Base-by-base conservation (phyloP, 2,329 filamentous ascomycete genomes). In the Amphichorda felina region DNA sequence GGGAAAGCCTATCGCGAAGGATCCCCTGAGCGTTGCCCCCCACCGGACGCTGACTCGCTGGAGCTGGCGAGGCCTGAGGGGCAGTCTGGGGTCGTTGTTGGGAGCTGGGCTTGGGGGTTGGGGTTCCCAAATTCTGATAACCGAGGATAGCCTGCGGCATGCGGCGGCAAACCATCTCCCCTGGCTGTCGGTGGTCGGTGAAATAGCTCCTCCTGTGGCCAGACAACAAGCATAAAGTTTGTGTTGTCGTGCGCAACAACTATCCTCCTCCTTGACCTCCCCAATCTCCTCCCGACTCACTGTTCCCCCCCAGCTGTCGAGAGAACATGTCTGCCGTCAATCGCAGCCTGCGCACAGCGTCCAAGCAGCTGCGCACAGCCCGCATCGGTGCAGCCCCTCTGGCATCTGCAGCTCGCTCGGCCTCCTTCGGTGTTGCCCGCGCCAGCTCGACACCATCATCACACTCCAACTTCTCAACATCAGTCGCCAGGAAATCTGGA, bases 301-400 rank as follows among this genome's bases (percentile, higher is more conserved):
- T 19, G 19, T 28, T 14, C 15, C 13, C 16, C 18, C 16, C 15
- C 24, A 33, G 4, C 8, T 25, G n/a, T 26, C 9, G 8, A 34
- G 37, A 37, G 33, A 39, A 51, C 51, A 73, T 73, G 70, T 72
- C 69, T 55, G 63, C 64, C 53, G 63, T 68, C 56, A 63, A 62
- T 50, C 67, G 69, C 49, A 65, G 64, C 54, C 56, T 75, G 47
- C 65, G 68, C 49, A 62, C 68, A 46, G 69, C 65, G 42, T 66
- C 70, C 46, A 69, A 61, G 61, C 66, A 68, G 48, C 55, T 72
- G 54, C 66, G 66, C 48, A 50, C 52, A 49, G 45, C 55, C 48
- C 60, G 55, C 41, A 44, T 55, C 36, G 49, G 53, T 31, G 49
- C 53, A 24, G 55, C 52, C 45, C 49, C 53, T 48, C 49, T 55